A percentile compares a stretch with the other conserved stretches of the same genome.
phyloP scores from a whole-genome alignment of 2,329 filamentous ascomycete genomes.

The Colletotrichum abscissum region DNA sequence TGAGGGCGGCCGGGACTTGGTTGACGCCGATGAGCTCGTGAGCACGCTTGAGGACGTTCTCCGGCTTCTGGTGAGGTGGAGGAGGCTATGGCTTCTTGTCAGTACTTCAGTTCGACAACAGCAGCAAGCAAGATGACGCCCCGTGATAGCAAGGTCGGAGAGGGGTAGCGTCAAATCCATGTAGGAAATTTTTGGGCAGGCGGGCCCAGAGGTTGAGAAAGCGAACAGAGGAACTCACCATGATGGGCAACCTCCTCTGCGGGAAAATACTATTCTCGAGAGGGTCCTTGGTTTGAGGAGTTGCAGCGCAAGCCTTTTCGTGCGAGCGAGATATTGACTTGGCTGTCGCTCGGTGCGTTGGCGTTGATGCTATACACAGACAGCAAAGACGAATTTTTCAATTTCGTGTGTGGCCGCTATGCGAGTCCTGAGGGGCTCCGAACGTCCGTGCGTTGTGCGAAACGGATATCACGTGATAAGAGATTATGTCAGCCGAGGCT shows the following conservation, averaged over 20 bases:
- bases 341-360: constrained; percentile 51
- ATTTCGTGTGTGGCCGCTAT: constrained; percentile 59
- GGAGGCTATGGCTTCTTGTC: constrained; percentile 74
- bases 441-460: constrained; percentile 29
- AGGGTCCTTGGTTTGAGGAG: constrained; percentile 45
- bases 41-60: constrained; percentile 98
- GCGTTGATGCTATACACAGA: constrained; percentile 38
- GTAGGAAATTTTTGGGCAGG: constrained; percentile 14
- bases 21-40: constrained; percentile 98
- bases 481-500: constrained; percentile 43
- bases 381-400: constrained; percentile 53
- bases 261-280: constrained; percentile 48
- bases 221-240: constrained; percentile 38
- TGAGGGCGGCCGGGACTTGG: constrained; percentile 91
- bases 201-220: not conserved
- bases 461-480: constrained; percentile 46
- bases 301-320: constrained; percentile 48
- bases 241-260: constrained; percentile 61
- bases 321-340: constrained; percentile 49
- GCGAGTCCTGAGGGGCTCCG: constrained; percentile 54
- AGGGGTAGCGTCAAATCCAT: constrained; percentile 31
- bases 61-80: constrained; percentile 95
- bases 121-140: constrained; percentile 19
- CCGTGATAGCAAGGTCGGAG: constrained; percentile 71
- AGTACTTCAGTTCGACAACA: constrained; percentile 36